Evolutionary conservation across 2,329 filamentous ascomycete genomes (phyloP).

Genomic region (Plectosphaerella sp.): DNA sequence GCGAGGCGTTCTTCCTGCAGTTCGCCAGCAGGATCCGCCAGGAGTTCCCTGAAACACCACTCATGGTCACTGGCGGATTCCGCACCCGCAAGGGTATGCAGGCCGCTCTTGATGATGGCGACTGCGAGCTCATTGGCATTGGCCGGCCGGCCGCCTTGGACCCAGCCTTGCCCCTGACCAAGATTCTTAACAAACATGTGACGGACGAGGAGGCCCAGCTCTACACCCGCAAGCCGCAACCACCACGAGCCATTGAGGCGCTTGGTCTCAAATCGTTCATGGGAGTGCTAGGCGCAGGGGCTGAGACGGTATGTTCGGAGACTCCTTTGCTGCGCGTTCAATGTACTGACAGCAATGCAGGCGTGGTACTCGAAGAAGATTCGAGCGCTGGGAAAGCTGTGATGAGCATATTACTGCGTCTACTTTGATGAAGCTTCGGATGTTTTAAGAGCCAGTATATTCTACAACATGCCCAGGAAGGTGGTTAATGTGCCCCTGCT

Average conservation of each 20-base stretch:
- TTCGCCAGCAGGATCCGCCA: conserved; percentile 51
- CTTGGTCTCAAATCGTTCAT: conserved; percentile 12
- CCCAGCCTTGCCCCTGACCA: conserved; percentile 27
- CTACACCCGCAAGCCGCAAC: conserved; percentile 18
- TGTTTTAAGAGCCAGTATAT: too few relatives aligned
- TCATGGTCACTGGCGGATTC: conserved; percentile 63
- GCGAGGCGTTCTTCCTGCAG: conserved; percentile 66
- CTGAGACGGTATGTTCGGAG: conserved; percentile 14
- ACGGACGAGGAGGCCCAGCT: conserved; percentile 26
- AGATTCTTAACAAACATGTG: conserved; percentile 28
- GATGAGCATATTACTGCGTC: too few relatives aligned
- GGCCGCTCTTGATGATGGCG: conserved; percentile 27
- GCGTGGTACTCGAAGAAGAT: background rate
- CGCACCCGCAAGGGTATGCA: conserved; percentile 41
- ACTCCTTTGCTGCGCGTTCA: background rate
- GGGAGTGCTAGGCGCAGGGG: conserved; percentile 12
- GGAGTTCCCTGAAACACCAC: conserved; percentile 34
- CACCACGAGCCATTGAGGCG: conserved; percentile 15
- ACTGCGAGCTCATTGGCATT: conserved; percentile 37
- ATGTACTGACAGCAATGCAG: background rate
- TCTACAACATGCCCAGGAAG: too few relatives aligned
- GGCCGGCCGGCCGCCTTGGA: conserved; percentile 33
- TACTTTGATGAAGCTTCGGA: too few relatives aligned
- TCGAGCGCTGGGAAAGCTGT: background rate
- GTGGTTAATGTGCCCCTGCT: too few relatives aligned